phyloP scores from a whole-genome alignment of 2,329 filamentous ascomycete genomes.

The Pseudogymnoascus sp. region DNA sequence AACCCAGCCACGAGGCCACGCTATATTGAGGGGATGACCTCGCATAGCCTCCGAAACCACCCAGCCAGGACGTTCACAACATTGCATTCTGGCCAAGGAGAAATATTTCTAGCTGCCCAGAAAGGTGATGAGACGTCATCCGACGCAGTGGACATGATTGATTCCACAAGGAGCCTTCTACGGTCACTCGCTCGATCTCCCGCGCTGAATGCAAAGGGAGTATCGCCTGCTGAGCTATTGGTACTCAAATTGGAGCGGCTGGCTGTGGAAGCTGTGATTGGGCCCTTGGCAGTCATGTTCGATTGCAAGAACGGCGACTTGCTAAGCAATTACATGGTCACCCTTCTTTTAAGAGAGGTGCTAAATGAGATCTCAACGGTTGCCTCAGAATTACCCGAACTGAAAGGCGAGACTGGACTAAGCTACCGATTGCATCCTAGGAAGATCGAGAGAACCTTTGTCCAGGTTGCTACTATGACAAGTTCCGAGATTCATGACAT shows the following conservation, averaged over 20 bases:
- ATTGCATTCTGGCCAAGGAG: constrained; percentile 28
- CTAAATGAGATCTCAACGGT: constrained; percentile 67
- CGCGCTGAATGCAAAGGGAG: constrained; percentile 49
- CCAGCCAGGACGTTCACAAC: constrained; percentile 33
- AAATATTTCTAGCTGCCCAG: constrained; percentile 29
- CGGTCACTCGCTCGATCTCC: constrained; percentile 54
- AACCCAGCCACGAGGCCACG: constrained; percentile 57
- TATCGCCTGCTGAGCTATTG: constrained; percentile 54
- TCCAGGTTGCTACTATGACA: constrained; percentile 44
- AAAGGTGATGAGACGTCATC: neutral
- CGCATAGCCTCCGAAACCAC: constrained; percentile 33
- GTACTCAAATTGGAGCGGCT: constrained; percentile 70
- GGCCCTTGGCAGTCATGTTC: constrained; percentile 71
- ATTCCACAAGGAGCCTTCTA: constrained; percentile 48
- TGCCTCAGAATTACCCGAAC: constrained; percentile 64
- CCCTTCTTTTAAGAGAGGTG: constrained; percentile 59
- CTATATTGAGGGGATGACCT: constrained; percentile 48
- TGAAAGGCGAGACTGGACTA: constrained; percentile 47
- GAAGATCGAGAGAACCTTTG: constrained; percentile 52
- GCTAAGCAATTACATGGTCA: constrained; percentile 55
- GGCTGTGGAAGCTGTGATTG: constrained; percentile 66
- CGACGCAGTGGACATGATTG: neutral
- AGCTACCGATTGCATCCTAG: constrained; percentile 48
- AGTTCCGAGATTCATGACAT: constrained; percentile 48
- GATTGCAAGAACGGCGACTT: constrained; percentile 68